phyloP scores from a whole-genome alignment of 1,284 basidiomycete genomes.

The Coniferiporia weirii region DNA sequence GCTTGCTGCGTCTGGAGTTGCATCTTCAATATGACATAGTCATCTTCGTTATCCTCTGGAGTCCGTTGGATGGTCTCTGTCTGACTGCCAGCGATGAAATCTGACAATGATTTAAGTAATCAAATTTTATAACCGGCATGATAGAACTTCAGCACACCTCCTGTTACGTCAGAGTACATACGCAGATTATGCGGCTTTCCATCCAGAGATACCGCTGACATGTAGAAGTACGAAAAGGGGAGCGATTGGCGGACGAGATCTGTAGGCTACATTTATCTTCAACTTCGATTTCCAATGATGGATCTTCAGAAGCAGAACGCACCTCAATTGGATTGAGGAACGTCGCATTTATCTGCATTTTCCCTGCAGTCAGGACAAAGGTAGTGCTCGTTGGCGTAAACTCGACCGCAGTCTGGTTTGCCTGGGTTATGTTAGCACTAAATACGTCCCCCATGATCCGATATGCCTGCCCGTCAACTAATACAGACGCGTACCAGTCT shows the following conservation, averaged over 20 bases:
- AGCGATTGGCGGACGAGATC: constrained; percentile 4
- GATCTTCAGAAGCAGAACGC: not conserved
- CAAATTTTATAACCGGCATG: not conserved
- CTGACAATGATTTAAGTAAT: constrained; percentile 1
- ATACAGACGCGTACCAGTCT: not conserved
- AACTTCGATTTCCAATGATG: no score
- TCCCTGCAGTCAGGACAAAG: not conserved
- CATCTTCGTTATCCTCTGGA: constrained; percentile 20
- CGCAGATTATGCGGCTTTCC: constrained; percentile 20
- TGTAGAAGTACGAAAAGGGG: constrained; percentile 23
- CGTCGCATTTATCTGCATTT: constrained; percentile 1
- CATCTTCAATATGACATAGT: constrained; percentile 29
- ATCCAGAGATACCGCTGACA: constrained; percentile 24
- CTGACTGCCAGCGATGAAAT: constrained; percentile 34
- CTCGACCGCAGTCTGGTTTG: no score
- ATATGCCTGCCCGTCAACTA: constrained; percentile 3
- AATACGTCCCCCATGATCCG: not conserved
- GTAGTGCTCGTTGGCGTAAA: constrained; percentile 1
- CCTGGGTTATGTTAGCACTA: not conserved
- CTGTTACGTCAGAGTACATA: constrained; percentile 22
- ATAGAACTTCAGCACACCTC: constrained; percentile 1
- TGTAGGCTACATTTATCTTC: no score
- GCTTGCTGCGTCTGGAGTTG: constrained; percentile 24
- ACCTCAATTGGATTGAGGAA: constrained; percentile 6
- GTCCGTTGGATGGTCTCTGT: constrained; percentile 29